phyloP scores from a whole-genome alignment of 495 filamentous ascomycete species.

The Trichoderma orchidacearum region DNA sequence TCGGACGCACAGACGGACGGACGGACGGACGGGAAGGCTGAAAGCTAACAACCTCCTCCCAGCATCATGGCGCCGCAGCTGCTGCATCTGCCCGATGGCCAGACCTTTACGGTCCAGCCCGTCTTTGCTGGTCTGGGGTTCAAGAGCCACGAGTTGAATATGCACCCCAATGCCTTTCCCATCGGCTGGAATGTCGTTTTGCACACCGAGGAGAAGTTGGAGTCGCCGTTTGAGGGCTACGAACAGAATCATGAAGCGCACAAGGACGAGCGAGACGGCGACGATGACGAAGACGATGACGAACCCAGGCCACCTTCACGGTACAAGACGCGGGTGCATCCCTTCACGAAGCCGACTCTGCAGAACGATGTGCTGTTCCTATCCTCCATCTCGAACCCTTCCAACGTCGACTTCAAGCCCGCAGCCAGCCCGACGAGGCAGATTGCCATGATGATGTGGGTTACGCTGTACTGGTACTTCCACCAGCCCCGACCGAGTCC shows the following conservation, averaged over 20 bases:
- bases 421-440: constrained; percentile 66
- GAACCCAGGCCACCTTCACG: not conserved
- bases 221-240: not conserved
- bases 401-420: constrained; percentile 64
- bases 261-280: constrained; percentile 15
- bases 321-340: constrained; percentile 29
- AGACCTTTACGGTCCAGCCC: constrained; percentile 62
- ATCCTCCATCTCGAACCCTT: constrained; percentile 76
- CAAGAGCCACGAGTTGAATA: constrained; percentile 61
- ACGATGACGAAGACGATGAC: constrained; percentile 9
- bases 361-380: constrained; percentile 75
- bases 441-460: constrained; percentile 94
- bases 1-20: no score
- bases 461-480: constrained; percentile 94
- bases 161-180: constrained; percentile 55
- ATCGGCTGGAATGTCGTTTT: constrained; percentile 82
- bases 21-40: no score
- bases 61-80: constrained; percentile 22
- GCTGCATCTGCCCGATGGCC: constrained; percentile 72
- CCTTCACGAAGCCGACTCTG: constrained; percentile 60
- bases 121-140: constrained; percentile 84
- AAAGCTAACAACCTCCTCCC: no score
- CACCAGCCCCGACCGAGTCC: constrained; percentile 52
- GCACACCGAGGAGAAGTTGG: constrained; percentile 39
- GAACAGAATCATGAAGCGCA: not conserved